A percentile compares a stretch with the other conserved stretches of the same genome.
phyloP scores from a whole-genome alignment of 305 asterid genomes.

The Fraxinus latifolia region DNA sequence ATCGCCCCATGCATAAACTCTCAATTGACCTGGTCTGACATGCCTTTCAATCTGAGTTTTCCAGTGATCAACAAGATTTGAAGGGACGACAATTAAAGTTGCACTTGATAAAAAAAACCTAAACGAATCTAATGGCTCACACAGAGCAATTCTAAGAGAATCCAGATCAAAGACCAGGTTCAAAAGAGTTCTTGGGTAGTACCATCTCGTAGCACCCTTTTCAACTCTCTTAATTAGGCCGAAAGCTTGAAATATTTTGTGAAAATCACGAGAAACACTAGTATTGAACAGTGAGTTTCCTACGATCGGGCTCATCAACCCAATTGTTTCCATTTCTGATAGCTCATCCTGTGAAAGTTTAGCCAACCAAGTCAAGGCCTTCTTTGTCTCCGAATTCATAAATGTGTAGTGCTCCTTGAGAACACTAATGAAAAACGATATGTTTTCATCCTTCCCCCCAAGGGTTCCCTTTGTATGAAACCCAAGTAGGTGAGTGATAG shows the following conservation, averaged over 20 bases:
- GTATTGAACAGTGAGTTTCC: constrained; percentile 56
- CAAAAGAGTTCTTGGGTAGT: constrained; percentile 65
- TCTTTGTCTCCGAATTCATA: constrained; percentile 63
- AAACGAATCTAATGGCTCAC: constrained; percentile 75
- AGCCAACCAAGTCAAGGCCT: constrained; percentile 83
- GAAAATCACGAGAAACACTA: constrained; percentile 57
- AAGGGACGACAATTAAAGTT: constrained; percentile 83
- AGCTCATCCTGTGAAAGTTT: constrained; percentile 74
- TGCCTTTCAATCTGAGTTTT: constrained; percentile 78
- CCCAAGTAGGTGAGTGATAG: constrained; percentile 73
- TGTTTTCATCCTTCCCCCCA: constrained; percentile 68
- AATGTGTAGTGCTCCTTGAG: constrained; percentile 60
- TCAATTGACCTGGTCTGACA: constrained; percentile 74
- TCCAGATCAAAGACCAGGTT: constrained; percentile 81
- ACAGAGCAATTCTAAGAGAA: constrained; percentile 80
- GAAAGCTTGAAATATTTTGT: constrained; percentile 76
- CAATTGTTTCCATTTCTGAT: constrained; percentile 79
- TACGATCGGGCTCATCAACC: constrained; percentile 67
- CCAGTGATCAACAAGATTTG: constrained; percentile 96
- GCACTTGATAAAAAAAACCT: constrained; percentile 80
- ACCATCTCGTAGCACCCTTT: constrained; percentile 68
- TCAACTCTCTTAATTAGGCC: constrained; percentile 72
- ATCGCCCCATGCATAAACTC: constrained; percentile 83
- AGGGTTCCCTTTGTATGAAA: constrained; percentile 65
- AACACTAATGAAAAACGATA: constrained; percentile 69